A percentile compares a stretch with the other conserved stretches of the same genome.
phyloP scores from a whole-genome alignment of 441 rosid genomes.

The Erodium texanum region DNA sequence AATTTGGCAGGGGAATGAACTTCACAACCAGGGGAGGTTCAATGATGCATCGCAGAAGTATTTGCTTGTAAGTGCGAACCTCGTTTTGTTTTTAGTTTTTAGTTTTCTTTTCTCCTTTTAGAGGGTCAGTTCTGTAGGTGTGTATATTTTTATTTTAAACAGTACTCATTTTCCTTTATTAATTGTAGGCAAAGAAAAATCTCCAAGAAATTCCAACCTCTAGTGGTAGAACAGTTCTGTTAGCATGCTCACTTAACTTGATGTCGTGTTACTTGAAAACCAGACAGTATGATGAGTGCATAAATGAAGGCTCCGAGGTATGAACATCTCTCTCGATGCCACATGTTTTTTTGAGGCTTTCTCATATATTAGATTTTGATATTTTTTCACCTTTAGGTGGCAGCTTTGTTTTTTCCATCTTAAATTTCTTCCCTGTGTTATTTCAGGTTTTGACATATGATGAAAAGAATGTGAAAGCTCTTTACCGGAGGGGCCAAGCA shows the following conservation, averaged over 20 bases:
- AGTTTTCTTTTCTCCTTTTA: not conserved
- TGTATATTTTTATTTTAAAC: conserved; percentile 5
- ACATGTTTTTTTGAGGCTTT: not conserved
- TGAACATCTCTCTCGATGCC: conserved; percentile 1
- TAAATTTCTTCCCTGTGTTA: conserved; percentile 6
- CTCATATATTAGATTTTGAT: not conserved
- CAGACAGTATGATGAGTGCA: conserved; percentile 53
- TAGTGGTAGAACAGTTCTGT: conserved; percentile 44
- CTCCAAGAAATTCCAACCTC: conserved; percentile 53
- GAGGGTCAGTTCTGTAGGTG: conserved; percentile 2
- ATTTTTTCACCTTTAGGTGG: not conserved
- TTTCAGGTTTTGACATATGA: conserved; percentile 70
- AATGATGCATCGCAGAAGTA: conserved; percentile 65
- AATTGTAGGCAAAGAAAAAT: conserved; percentile 68
- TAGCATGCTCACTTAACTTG: conserved; percentile 81
- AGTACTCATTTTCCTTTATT: conserved; percentile 2
- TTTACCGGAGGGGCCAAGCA: conserved; percentile 93
- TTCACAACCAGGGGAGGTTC: conserved; percentile 69
- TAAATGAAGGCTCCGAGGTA: conserved; percentile 88
- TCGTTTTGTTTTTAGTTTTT: conserved; percentile 1
- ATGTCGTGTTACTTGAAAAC: conserved; percentile 95
- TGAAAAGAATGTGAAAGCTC: conserved; percentile 75
- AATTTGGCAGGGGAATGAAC: conserved; percentile 65
- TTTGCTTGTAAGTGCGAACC: conserved; percentile 46
- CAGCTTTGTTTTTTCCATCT: conserved; percentile 16